Evolutionary conservation across 495 filamentous ascomycete genomes (phyloP), one percentile per base, ranked within the genome.

Genomic region (Neurospora sp.): DNA sequence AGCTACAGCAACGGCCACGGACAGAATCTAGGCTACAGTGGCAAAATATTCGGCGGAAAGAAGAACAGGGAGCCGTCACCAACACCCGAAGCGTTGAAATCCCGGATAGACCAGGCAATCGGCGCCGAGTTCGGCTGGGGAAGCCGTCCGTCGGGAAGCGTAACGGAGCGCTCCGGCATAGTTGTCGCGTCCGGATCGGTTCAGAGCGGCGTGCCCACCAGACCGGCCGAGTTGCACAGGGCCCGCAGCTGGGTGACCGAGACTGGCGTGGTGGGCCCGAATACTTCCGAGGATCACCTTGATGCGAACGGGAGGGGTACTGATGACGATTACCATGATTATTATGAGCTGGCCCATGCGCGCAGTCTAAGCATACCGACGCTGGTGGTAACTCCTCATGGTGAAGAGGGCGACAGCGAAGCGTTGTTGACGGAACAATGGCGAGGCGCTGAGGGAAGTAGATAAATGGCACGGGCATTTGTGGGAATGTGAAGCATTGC

Each of bases 81-180:
- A 27, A 14, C 69, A 5, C 23, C 41, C 12, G 39, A 23, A 4
- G 69, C 14, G 0, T 70, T 81, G 3, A 81, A 82, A 20, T 38
- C 54, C 20, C 78, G 83, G 41, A 75, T 84, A 23, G 80, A 83
- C 35, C 77, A 76, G 41, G 80, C 80, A 1, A 70, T 85, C 12
- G 80, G 80, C 8, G 76, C 76, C 42, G 85, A 84, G 72, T 83
- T 85, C 60, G 83, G 84, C 3, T 86, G 84, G 79, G 66, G 60
- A 27, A 44, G 38, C 20, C 44, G 54, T 27, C 39, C 71, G 23
- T 16, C 42, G 60, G 27, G 39, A 31, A 60, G 39, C 27, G 54
- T 23, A 20, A 42, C 71, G 20, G 74, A 70, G 9, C 71, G 42
- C 4, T 69, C 44, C 1, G 49, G 49, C 5, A 75, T 72, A 10